Percentiles rank a stretch among this genome's conserved stretches.
These are phyloP conservation scores for Eimeria acervulina DNA, from an alignment of 169 alveolate genomes.

Conservation along the genomic window DNA sequence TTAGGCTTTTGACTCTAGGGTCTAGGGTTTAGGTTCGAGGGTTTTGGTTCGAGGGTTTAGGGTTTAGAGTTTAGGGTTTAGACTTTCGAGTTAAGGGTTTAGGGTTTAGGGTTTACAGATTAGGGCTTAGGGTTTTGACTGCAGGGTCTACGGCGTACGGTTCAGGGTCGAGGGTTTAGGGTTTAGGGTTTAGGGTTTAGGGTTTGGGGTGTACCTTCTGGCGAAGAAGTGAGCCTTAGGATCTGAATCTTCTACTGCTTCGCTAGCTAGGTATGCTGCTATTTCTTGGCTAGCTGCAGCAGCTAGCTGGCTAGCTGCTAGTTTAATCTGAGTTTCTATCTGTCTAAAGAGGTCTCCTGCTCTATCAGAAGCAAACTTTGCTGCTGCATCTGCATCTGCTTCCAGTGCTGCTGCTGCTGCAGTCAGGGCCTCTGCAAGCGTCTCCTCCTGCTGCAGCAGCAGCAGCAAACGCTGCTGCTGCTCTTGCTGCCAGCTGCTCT, in stretches of 20 bases:
- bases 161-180: no score
- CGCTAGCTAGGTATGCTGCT: neutral
- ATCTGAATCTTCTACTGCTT: neutral
- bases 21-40: neutral
- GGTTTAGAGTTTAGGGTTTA: neutral
- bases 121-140: no score
- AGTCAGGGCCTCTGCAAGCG: neutral
- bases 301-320: neutral
- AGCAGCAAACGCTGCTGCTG: slow-evolving; percentile 7
- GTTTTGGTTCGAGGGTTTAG: neutral
- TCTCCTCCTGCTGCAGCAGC: slow-evolving; percentile 7
- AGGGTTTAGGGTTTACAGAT: no score
- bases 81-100: no score
- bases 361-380: neutral
- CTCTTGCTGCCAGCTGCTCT: neutral
- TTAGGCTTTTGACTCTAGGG: no score
- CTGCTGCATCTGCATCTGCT: neutral
- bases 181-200: no score
- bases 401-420: slow-evolving; percentile 20
- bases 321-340: neutral
- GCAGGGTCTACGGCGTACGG: no score
- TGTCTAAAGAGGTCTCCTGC: neutral
- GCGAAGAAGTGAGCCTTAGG: neutral
- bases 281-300: slow-evolving; percentile 20
- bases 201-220: neutral